These are phyloP conservation scores for Fusarium caatingaense DNA, from an alignment of 2,329 filamentous ascomycete species.

Conservation along the genomic window DNA sequence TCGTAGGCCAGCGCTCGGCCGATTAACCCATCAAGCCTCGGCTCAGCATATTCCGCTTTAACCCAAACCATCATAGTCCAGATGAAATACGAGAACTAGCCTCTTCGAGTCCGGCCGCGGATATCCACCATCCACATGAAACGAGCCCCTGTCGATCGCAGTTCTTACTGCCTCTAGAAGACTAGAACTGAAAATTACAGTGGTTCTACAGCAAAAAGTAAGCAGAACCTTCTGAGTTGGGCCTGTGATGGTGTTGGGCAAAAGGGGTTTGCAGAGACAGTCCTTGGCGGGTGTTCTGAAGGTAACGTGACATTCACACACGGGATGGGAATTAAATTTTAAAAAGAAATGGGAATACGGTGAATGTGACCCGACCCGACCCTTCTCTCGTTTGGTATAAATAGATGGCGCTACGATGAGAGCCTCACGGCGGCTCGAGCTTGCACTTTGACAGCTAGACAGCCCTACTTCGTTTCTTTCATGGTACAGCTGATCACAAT, in stretches of 20 bases:
- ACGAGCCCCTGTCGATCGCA: slow-evolving; percentile 25
- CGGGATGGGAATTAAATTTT: neutral
- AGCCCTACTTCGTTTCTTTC: neutral
- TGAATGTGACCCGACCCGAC: neutral
- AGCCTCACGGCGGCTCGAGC: neutral
- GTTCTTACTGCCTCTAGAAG: slow-evolving; percentile 8
- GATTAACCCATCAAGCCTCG: slow-evolving; percentile 15
- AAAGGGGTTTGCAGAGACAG: slow-evolving; percentile 1
- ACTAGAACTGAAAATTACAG: neutral
- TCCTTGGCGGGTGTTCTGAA: neutral
- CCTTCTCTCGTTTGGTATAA: neutral
- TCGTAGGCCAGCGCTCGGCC: slow-evolving; percentile 4
- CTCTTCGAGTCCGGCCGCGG: neutral
- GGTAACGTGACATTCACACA: slow-evolving; percentile 14
- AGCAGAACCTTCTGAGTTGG: slow-evolving; percentile 7
- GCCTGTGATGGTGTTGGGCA: slow-evolving; percentile 2
- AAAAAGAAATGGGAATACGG: slow-evolving; percentile 5
- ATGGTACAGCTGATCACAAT: neutral
- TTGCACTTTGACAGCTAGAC: neutral
- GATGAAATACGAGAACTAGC: slow-evolving; percentile 17
- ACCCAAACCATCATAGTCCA: neutral
- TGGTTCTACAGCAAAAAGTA: neutral
- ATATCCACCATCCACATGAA: slow-evolving; percentile 19
- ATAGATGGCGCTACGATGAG: neutral
- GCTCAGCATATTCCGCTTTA: slow-evolving; percentile 1